Evolutionary conservation across 495 filamentous ascomycete species (phyloP), one percentile per base, ranked within the genome.

Genomic region (Aspergillus kassunensis): DNA sequence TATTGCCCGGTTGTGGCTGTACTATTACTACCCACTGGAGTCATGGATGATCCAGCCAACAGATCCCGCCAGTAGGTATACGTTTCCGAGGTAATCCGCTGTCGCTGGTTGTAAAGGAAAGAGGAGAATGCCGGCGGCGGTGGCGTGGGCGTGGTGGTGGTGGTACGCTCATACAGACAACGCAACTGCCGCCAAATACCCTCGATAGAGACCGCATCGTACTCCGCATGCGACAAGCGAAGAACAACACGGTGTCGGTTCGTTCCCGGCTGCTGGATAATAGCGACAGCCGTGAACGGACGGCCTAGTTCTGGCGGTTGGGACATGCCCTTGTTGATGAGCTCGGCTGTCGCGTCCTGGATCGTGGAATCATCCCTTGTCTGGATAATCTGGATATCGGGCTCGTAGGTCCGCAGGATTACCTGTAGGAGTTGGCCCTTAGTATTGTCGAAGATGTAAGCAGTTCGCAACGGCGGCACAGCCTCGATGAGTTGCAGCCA

Each of bases 141-240:
- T n/a, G n/a, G n/a, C 3, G 68, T 68, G 7, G 74, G 56, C 2
- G 69, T 62, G 5, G 30, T 1, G 1, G 81, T 57, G 2, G 62
- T 50, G 23, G 68, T 61, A 9, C 75, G 75, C 33, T 74, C 65
- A 60, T 83, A 86, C 0, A 69, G 69, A 9, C 67, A 63, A 30
- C 77, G 67, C 21, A 82, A 70, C 4, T 81, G 78, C 2, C 69
- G 54, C 37, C 87, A 71, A n/a, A 89, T 77, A 29, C 71, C 71
- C 0, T 84, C 77, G 2, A 90, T 72, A 56, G 79, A 88, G 1
- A 88, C 75, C 21, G 83, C 87, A 55, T 89, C 87, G 59, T 86
- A 90, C 49, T 89, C 86, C 0, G 87, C 83, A 59, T 90, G 87
- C 0, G 84, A 88, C 3, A 89, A 72, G 4, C 84, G 75, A 47